Conservation (phyloP, 495 filamentous ascomycete species). For the Hypoxylon trugodes region DNA sequence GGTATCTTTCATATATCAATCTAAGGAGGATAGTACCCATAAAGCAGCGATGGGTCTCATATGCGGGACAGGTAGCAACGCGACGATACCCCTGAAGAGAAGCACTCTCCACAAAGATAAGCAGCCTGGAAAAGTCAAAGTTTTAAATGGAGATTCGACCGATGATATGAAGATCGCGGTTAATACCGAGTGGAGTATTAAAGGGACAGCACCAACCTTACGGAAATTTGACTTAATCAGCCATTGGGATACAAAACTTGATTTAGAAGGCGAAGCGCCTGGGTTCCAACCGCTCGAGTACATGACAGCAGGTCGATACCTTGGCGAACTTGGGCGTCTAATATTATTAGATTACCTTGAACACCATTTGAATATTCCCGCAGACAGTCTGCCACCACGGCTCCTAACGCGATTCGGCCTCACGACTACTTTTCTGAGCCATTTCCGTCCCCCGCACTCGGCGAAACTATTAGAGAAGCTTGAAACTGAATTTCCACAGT, state of each 20-base stretch:
- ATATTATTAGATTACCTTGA: constrained; percentile 73
- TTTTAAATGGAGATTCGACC: constrained; percentile 66
- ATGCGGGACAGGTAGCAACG: constrained; percentile 84
- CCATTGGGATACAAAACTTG: constrained; percentile 74
- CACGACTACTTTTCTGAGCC: constrained; percentile 75
- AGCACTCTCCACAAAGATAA: constrained; percentile 71
- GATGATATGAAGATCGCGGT: constrained; percentile 71
- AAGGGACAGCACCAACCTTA: constrained; percentile 73
- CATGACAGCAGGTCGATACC: constrained; percentile 84
- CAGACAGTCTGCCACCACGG: constrained; percentile 63
- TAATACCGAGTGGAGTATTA: constrained; percentile 90
- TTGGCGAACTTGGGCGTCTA: constrained; percentile 81
- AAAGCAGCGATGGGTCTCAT: constrained; percentile 82
- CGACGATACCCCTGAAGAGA: constrained; percentile 76
- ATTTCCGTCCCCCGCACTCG: constrained; percentile 62
- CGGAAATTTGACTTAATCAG: constrained; percentile 70
- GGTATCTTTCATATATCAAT: constrained; percentile 74
- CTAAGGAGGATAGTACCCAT: constrained; percentile 49
- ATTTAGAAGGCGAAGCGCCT: constrained; percentile 70
- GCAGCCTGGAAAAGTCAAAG: constrained; percentile 55
- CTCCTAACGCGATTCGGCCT: constrained; percentile 70
- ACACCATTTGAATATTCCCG: constrained; percentile 48
- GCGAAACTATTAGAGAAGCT: constrained; percentile 61
- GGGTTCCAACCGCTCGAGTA: constrained; percentile 90
- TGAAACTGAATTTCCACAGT: constrained; percentile 61